Evolutionary conservation across 2,329 filamentous ascomycete species (phyloP).

Genomic region (Calonectria pseudoreteaudii): DNA sequence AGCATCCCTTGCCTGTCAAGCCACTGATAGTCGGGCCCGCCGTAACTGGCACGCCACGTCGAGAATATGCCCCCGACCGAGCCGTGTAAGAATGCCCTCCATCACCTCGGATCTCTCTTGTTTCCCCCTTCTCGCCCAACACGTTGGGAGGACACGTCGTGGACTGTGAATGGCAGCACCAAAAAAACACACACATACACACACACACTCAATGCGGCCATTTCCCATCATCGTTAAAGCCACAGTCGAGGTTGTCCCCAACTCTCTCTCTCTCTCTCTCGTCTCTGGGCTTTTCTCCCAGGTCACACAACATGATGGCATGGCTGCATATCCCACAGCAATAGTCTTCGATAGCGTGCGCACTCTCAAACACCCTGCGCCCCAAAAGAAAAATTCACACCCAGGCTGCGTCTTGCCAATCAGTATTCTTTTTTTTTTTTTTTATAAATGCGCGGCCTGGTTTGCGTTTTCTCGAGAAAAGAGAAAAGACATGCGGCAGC

Average conservation of each 20-base stretch:
- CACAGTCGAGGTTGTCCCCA: background rate
- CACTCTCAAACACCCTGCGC: background rate
- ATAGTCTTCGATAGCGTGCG: background rate
- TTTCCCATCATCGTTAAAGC: background rate
- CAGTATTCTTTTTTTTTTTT: background rate
- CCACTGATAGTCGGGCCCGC: background rate
- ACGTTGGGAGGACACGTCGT: background rate
- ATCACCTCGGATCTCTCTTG: background rate
- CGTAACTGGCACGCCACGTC: background rate
- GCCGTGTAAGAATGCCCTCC: background rate
- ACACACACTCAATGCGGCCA: background rate
- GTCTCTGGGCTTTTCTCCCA: background rate
- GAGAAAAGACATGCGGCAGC: background rate
- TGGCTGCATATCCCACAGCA: conserved; percentile 6
- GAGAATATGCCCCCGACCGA: background rate
- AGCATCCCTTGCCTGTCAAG: background rate
- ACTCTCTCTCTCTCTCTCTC: too few relatives aligned
- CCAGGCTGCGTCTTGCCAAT: background rate
- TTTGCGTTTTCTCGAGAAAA: background rate
- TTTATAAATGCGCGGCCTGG: too few relatives aligned
- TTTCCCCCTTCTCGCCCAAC: background rate
- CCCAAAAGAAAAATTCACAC: background rate
- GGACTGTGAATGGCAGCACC: background rate
- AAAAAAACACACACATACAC: too few relatives aligned
- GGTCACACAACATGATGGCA: background rate